phyloP scores from a whole-genome alignment of 208 protist genomes.

The Crithidia acanthocephali region DNA sequence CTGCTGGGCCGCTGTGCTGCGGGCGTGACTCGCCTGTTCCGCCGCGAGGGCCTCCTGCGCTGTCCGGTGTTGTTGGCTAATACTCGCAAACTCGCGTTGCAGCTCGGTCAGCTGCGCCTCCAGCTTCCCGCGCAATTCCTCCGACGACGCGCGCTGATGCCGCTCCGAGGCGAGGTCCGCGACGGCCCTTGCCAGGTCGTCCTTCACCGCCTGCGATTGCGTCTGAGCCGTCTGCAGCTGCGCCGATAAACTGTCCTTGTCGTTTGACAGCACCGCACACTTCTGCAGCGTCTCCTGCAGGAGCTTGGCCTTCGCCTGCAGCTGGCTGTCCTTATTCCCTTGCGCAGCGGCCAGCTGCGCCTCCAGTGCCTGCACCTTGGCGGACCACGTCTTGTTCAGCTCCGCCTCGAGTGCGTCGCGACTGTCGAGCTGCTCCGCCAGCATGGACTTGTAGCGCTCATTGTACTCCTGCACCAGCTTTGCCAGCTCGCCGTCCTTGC shows the following conservation, averaged over 20 bases:
- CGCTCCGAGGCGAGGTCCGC: conserved; percentile 23
- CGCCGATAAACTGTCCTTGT: conserved; percentile 21
- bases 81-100: conserved; percentile 12
- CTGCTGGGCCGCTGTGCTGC: conserved; percentile 15
- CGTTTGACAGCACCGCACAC: conserved; percentile 37
- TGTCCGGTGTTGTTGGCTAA: conserved; percentile 9
- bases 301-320: conserved; percentile 28
- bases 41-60: conserved; percentile 12
- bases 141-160: background rate
- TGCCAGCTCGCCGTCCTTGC: conserved; percentile 75
- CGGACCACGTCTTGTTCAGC: conserved; percentile 50
- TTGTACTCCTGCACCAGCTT: conserved; percentile 92
- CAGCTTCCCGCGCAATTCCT: conserved; percentile 10
- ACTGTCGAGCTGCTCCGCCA: conserved; percentile 87
- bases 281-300: conserved; percentile 38
- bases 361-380: conserved; percentile 40
- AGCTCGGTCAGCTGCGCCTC: conserved; percentile 20
- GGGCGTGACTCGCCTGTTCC: conserved; percentile 21
- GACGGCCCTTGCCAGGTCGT: conserved; percentile 17
- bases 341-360: conserved; percentile 34
- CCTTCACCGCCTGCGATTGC: conserved; percentile 22
- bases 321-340: conserved; percentile 22
- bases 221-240: conserved; percentile 13
- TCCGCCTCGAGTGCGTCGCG: conserved; percentile 71
- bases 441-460: conserved; percentile 93